Percentiles rank a stretch among this genome's conserved stretches.
These are phyloP conservation scores for Trypanosoma lewisi DNA, from an alignment of 208 protist genomes.

Conservation along the genomic window DNA sequence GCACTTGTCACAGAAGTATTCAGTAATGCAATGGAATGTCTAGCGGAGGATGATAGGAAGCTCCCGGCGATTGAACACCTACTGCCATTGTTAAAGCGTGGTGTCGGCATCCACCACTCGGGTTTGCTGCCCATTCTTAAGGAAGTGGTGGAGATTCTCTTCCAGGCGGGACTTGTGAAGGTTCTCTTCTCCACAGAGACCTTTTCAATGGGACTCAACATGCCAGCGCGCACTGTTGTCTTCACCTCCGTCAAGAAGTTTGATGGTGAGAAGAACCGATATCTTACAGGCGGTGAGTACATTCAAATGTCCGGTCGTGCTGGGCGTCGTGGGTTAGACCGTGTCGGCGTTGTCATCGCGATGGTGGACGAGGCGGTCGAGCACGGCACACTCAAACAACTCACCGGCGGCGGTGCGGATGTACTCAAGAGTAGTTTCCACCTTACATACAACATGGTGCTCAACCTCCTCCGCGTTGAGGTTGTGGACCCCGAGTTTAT, in stretches of 20 bases:
- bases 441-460: slow-evolving; percentile 99
- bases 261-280: slow-evolving; percentile 96
- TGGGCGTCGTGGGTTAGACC: slow-evolving; percentile 99
- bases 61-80: slow-evolving; percentile 94
- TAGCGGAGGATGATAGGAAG: slow-evolving; percentile 92
- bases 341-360: slow-evolving; percentile 97
- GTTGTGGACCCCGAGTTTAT: slow-evolving; percentile 97
- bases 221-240: slow-evolving; percentile 99
- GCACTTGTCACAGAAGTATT: slow-evolving; percentile 93
- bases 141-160: slow-evolving; percentile 99
- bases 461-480: slow-evolving; percentile 98
- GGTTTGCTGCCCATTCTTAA: slow-evolving; percentile 99
- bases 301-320: slow-evolving; percentile 99
- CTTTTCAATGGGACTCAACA: slow-evolving; percentile 99
- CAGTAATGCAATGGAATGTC: slow-evolving; percentile 94
- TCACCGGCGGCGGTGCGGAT: slow-evolving; percentile 94
- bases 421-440: slow-evolving; percentile 96
- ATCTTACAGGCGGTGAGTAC: slow-evolving; percentile 97
- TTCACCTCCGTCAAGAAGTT: slow-evolving; percentile 99
- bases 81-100: slow-evolving; percentile 95
- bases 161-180: slow-evolving; percentile 98
- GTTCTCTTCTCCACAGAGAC: slow-evolving; percentile 99
- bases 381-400: slow-evolving; percentile 90
- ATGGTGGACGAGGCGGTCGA: slow-evolving; percentile 98
- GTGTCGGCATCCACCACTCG: slow-evolving; percentile 99